Evolutionary conservation across 257 asterid species (phyloP), one percentile per base, ranked within the genome.

Genomic region (Nicotiana attenuata): DNA sequence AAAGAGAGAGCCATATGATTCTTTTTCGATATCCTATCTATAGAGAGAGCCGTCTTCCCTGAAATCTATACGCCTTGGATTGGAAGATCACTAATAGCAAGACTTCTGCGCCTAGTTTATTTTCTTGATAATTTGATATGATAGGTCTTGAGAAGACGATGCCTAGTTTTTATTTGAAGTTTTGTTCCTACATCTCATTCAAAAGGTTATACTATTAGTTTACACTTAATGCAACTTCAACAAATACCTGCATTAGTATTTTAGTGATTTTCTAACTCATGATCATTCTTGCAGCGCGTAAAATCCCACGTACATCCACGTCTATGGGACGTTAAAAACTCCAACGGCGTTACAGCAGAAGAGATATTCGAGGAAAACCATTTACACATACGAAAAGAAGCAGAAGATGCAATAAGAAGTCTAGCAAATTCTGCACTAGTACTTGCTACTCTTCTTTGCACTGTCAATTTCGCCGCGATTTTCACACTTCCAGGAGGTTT

Each of bases 401-500:
- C 81, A 33, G 80, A 67, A 56, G 47, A 66, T 17, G 65, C 80
- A 0, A n/a, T 50, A 1, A 81, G 76, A 67, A 41, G 55, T 65
- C 41, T 81, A 3, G 81, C 71, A 10, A 81, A 67, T 57, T 45
- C 75, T 16, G 68, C 35, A 8, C 8, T 81, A 2, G 8, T 81
- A 56, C 47, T 81, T 9, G 79, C 83, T 24, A 67, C 65, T n/a
- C 83, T 81, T 24, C 61, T 81, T 5, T 60, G 65, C 56, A 81
- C 83, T 7, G 53, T 81, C 59, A 66, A 66, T 55, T 81, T 81
- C 4, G 83, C 83, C 0, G 83, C 83, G 1, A 26, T 81, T 67
- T 81, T 81, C 14, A 81, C 83, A 6, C 29, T 81, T 31, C 83
- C 83, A 1, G 80, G 83, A 67, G 83, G 83, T 28, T 81, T 81